Percentiles rank a stretch among this genome's conserved stretches.
Evolutionary conservation across 1,139 yeast species (phyloP).

Genomic region (Hemisphaericaspora xylofermentans): DNA sequence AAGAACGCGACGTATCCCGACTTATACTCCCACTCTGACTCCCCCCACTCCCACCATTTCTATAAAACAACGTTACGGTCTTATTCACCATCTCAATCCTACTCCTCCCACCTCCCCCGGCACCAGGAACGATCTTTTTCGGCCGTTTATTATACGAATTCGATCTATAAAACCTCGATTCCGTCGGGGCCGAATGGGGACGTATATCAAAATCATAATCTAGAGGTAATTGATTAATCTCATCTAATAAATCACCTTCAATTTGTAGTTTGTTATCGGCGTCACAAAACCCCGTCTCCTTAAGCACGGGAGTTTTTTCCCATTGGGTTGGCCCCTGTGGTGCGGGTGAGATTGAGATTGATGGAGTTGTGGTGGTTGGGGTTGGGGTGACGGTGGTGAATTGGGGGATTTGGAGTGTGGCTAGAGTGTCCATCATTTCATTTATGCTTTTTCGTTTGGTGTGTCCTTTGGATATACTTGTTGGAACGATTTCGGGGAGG

Average conservation of each 20-base stretch:
- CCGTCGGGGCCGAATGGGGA: slow-evolving; percentile 10
- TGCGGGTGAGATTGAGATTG: not conserved
- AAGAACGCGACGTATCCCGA: slow-evolving; percentile 33
- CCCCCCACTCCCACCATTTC: too few relatives aligned
- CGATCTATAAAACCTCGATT: slow-evolving; percentile 23
- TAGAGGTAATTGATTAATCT: slow-evolving; percentile 57
- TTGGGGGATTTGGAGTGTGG: not conserved
- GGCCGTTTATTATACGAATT: slow-evolving; percentile 30
- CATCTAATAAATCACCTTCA: slow-evolving; percentile 48
- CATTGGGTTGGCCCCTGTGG: not conserved
- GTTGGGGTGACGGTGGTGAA: not conserved
- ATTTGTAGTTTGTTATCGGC: slow-evolving; percentile 8
- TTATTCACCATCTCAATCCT: slow-evolving; percentile 51
- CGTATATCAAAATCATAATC: slow-evolving; percentile 52
- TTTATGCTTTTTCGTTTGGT: slow-evolving; percentile 23
- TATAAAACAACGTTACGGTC: slow-evolving; percentile 59
- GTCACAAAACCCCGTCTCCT: slow-evolving; percentile 1
- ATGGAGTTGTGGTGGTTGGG: not conserved
- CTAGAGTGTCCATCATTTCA: slow-evolving; percentile 20
- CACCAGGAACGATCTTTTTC: slow-evolving; percentile 34
- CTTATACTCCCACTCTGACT: slow-evolving; percentile 27
- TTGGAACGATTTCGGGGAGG: not conserved
- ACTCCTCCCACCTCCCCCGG: slow-evolving; percentile 25
- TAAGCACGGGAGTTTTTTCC: slow-evolving; percentile 4
- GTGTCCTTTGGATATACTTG: not conserved